phyloP scores from a whole-genome alignment of 1,284 basidiomycete species.

The Fomitopsis pinicola region DNA sequence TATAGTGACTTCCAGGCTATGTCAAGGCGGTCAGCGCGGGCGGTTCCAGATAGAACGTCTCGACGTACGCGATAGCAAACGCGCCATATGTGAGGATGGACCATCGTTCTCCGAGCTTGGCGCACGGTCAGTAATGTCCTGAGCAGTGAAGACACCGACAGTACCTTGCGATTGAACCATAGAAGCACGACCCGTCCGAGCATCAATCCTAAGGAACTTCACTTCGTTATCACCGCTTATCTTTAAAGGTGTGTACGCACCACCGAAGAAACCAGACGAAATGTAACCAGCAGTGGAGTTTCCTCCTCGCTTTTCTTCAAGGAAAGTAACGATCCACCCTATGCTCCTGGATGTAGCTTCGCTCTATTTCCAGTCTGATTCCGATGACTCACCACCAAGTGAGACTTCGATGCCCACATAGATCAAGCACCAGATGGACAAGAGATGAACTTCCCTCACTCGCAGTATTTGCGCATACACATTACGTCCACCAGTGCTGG shows the following conservation, averaged over 20 bases:
- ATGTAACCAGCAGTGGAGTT: conserved; percentile 31
- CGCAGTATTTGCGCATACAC: conserved; percentile 53
- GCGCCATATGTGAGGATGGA: conserved; percentile 50
- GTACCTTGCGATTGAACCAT: conserved; percentile 54
- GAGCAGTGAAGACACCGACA: background rate
- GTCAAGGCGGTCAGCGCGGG: conserved; percentile 7
- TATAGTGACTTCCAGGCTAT: conserved; percentile 51
- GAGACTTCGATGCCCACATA: conserved; percentile 69
- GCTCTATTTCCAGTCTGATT: background rate
- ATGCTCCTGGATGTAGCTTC: background rate
- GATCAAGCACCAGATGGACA: conserved; percentile 58
- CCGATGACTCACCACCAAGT: conserved; percentile 42
- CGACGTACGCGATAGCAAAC: conserved; percentile 46
- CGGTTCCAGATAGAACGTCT: background rate
- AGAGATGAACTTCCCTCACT: conserved; percentile 47
- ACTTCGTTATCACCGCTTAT: background rate
- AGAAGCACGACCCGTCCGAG: conserved; percentile 51
- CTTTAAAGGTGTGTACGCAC: conserved; percentile 8
- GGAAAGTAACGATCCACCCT: conserved; percentile 64
- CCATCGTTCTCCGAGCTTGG: conserved; percentile 50
- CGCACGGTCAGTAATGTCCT: background rate
- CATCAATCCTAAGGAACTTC: conserved; percentile 42
- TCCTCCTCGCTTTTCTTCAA: conserved; percentile 31
- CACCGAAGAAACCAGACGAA: conserved; percentile 33
- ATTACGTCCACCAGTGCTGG: conserved; percentile 26